These are phyloP conservation scores for Teunomyces lycoperdinae DNA, from an alignment of 805 yeast species.

Conservation along the genomic window DNA sequence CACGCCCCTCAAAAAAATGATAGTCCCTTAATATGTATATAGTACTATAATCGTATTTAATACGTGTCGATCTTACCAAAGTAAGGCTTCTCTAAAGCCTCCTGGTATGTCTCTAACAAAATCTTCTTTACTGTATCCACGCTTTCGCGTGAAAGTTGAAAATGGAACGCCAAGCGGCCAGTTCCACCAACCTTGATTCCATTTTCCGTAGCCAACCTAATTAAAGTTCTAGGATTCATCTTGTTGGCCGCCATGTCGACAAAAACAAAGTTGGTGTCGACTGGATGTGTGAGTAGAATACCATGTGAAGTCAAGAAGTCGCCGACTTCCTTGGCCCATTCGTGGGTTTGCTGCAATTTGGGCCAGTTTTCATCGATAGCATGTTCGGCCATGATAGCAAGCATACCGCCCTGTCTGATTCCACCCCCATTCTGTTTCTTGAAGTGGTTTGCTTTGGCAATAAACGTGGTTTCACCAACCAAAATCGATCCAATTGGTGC, in stretches of 20 bases:
- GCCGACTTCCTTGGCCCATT: slow-evolving; percentile 33
- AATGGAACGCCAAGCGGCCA: slow-evolving; percentile 35
- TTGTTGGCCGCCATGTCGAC: slow-evolving; percentile 31
- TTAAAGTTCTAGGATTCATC: slow-evolving; percentile 28
- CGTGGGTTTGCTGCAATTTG: slow-evolving; percentile 31
- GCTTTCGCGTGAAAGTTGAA: slow-evolving; percentile 31
- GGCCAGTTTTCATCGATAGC: slow-evolving; percentile 40
- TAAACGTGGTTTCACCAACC: slow-evolving; percentile 30
- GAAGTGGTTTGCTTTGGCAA: slow-evolving; percentile 43
- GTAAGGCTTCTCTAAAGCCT: slow-evolving; percentile 52
- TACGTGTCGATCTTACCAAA: neutral
- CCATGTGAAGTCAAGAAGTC: slow-evolving; percentile 26
- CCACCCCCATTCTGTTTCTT: slow-evolving; percentile 46
- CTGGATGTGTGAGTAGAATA: slow-evolving; percentile 34
- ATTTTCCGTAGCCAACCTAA: slow-evolving; percentile 53
- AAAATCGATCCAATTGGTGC: slow-evolving; percentile 45
- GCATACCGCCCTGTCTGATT: slow-evolving; percentile 40
- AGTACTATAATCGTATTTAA: neutral
- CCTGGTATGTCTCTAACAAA: slow-evolving; percentile 52
- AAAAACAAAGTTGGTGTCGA: slow-evolving; percentile 41
- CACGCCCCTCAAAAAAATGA: no score
- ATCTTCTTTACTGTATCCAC: slow-evolving; percentile 44
- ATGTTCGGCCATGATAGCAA: slow-evolving; percentile 39
- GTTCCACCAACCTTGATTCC: slow-evolving; percentile 44
- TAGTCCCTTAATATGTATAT: no score